Percentiles rank a stretch among this genome's conserved stretches.
Evolutionary conservation across 805 yeast species (phyloP).

Genomic region (Nakazawaea anatomiae): DNA sequence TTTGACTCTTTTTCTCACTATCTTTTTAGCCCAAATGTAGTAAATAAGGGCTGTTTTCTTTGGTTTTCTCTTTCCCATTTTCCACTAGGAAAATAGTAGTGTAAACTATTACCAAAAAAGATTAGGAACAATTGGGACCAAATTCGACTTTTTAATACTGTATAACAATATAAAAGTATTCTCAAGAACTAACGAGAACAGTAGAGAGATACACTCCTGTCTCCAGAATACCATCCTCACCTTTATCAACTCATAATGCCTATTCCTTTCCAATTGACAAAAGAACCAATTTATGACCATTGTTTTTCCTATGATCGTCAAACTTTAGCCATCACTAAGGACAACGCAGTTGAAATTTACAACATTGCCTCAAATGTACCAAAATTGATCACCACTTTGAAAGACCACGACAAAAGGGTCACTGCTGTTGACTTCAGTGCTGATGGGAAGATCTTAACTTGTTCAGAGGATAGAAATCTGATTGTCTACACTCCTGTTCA

Average conservation of each 20-base stretch:
- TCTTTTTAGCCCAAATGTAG: no score
- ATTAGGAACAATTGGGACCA: no score
- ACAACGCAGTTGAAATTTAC: constrained; percentile 69
- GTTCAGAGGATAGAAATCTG: constrained; percentile 97
- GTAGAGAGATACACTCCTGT: constrained; percentile 34
- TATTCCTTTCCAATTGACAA: constrained; percentile 60
- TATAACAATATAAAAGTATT: no score
- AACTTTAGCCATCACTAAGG: constrained; percentile 76
- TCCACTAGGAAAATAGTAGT: no score
- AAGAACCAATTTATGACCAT: constrained; percentile 86
- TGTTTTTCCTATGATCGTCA: constrained; percentile 66
- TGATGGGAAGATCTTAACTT: constrained; percentile 88
- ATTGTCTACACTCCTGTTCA: constrained; percentile 79
- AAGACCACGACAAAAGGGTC: constrained; percentile 88
- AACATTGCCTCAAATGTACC: constrained; percentile 53
- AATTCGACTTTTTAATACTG: no score
- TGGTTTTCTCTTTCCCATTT: no score
- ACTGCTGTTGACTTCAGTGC: constrained; percentile 90
- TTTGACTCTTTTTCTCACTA: no score
- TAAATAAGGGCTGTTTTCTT: no score
- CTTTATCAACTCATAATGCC: constrained; percentile 23
- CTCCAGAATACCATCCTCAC: not conserved
- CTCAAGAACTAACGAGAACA: constrained; percentile 11
- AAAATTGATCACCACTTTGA: constrained; percentile 54
- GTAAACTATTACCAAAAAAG: no score